Base-by-base conservation (phyloP, 2,329 filamentous ascomycete genomes). In the Paecilomyces sp. region DNA sequence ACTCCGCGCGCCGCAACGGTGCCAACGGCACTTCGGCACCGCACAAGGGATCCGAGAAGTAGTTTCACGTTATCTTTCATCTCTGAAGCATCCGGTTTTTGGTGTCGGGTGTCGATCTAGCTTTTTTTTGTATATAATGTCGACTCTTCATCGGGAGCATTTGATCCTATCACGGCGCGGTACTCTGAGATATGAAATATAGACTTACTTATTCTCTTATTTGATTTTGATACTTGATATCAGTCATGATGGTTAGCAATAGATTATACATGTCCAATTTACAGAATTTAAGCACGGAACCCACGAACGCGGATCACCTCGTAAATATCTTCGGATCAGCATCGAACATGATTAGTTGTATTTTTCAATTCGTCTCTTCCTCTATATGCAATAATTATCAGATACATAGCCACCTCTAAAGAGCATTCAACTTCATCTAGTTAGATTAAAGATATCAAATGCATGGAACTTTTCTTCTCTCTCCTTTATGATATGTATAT, bases 391-490 rank as follows among this genome's bases (percentile, higher is more conserved):
- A 47, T 47, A 18, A n/a, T n/a, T n/a, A n/a, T 47, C 25, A 47
- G 15, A 47, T 47, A n/a, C 36, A 47, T n/a, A 15, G n/a, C 15
- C 5, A n/a, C 15, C n/a, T 6, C 13, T 1, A 15, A 41, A 41
- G 15, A 41, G 8, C 31, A 28, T 28, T 28, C 25, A 28, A 22
- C 25, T 28, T 28, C 25, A 28, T 28, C 25, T 6, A 28, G 25
- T 28, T 28, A 28, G 3, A 28, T 28, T 6, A 28, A 28, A 28
- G 25, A 33, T 33, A 33, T 33, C 6, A 33, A 33, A 33, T 33
- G 31, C 31, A 33, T 11, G 31, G 8, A 47, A 15, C 36, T n/a
- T 57, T 31, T 57, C 58, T 55, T 57, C 52, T 60, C 12, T 25
- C 54, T 54, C 56, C 53, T 34, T 50, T 8, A 22, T 11, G 31